Evolutionary conservation across 1,284 basidiomycete genomes (phyloP), one percentile per base, ranked within the genome.

Genomic region (Cerioporus squamosus): DNA sequence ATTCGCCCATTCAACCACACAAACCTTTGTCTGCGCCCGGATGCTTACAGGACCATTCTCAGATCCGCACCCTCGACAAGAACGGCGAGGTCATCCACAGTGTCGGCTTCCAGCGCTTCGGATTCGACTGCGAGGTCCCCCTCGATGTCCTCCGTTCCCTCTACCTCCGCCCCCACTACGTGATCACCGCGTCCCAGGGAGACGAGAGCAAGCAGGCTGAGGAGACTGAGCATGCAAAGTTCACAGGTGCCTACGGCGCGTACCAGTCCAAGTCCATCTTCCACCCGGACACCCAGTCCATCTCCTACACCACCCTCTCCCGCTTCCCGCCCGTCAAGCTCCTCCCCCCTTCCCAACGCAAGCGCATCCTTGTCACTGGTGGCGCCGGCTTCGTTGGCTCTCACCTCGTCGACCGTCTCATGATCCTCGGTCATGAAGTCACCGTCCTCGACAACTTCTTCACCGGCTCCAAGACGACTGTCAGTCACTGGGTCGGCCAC

Each of bases 361-460:
- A 97, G 77, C 89, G 97, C 49, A 82, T 98, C 68, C 86, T 99
- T 42, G 88, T 97, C 65, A 98, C 96, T 17, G 96, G 96, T 64
- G 96, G 95, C 55, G 97, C 97, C 48, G 96, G 96, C 29, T 99
- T 99, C 73, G 96, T 99, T 59, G 97, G 97, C 29, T 97, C 94
- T 44, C 97, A 99, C 79, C 87, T 99, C 57, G 93, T 96, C 53
- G 97, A 99, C 79, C 88, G 97, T 53, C 85, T 98, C 60, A 97
- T 99, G 94, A 85, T 98, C 64, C 87, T 98, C 64, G 97, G 97
- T 20, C 97, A 98, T 75, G 96, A 98, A 74, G 95, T 98, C 65
- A 95, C 94, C 53, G 97, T 98, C 57, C 78, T 98, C 54, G 97
- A 98, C 80, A 98, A 98, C 79, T 98, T 98, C 75, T 98, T 98